Conservation (phyloP, 371 early-diverging fungal species). For the Polyrhizophydium stewartii region DNA sequence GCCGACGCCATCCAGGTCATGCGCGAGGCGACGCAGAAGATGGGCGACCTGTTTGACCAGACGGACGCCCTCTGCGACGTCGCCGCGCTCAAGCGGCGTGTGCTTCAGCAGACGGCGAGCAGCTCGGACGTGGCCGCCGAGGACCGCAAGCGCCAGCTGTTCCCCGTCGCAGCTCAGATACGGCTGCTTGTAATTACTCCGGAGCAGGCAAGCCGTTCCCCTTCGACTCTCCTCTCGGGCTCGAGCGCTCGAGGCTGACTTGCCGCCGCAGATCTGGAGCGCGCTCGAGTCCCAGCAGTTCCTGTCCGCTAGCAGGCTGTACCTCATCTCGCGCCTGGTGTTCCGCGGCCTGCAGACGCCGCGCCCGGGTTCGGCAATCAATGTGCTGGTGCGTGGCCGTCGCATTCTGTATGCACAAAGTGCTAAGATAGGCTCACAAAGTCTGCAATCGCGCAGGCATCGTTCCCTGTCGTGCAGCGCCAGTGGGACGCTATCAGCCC, state of each 20-base stretch:
- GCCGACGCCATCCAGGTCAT: constrained; percentile 77
- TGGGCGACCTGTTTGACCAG: constrained; percentile 54
- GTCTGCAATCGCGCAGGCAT: constrained; percentile 42
- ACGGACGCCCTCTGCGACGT: constrained; percentile 61
- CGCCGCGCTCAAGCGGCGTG: constrained; percentile 41
- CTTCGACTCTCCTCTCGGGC: neutral
- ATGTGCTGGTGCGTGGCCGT: constrained; percentile 24
- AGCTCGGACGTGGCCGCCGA: constrained; percentile 46
- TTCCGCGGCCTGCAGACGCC: constrained; percentile 55
- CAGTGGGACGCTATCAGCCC: constrained; percentile 83
- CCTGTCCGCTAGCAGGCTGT: constrained; percentile 68
- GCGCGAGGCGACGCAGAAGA: constrained; percentile 53
- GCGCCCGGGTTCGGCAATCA: constrained; percentile 13
- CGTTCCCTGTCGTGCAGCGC: constrained; percentile 75
- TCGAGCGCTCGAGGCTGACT: neutral
- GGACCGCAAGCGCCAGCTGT: constrained; percentile 52
- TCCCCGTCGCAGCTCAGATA: constrained; percentile 70
- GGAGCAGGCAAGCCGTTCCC: constrained; percentile 59
- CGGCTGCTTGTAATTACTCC: constrained; percentile 83
- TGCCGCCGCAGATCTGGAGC: constrained; percentile 64
- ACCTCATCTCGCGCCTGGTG: constrained; percentile 60
- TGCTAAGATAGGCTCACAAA: neutral
- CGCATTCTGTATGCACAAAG: neutral
- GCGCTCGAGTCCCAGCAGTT: constrained; percentile 66
- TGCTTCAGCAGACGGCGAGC: constrained; percentile 22